Base-by-base conservation (phyloP, 768 basidiomycete genomes). In the Mycena polygramma region DNA sequence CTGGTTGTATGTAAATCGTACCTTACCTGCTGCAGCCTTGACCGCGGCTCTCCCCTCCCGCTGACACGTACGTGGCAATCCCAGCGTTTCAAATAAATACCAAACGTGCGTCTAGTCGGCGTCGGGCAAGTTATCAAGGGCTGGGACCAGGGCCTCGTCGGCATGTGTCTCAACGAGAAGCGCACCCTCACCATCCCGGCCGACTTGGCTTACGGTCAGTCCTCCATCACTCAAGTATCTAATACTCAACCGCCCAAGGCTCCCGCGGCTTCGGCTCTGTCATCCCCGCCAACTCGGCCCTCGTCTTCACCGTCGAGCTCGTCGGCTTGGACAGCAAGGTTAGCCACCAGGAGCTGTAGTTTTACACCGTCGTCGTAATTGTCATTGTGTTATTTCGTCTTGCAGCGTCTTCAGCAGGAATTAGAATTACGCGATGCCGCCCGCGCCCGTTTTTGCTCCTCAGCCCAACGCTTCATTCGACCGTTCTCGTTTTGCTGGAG, bases 81-180 rank as follows among this genome's bases (percentile, higher is more conserved):
- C 1, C 9, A 45, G 14, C 11, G 68, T 59, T 17, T 26, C 10
- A 37, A 30, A 7, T 46, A 11, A 53, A 45, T 20, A 36, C 68
- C 14, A 48, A 10, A 60, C 20, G 52, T 36, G 45, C 62, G 11
- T 41, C 7, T 52, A 95, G 94, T 96, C 37, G 94, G 94, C 58
- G 80, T 85, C 48, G 92, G 92, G 13, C 93, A 94, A 75, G 94
- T 96, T 60, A 96, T 96, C 78, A 85, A 85, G 73, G 94, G 94
- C 20, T 96, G 94, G 94, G 94, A 96, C 73, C 81, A 93, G 49
- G 94, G 94, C 74, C 89, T 96, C 57, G 66, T 87, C 46, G 93
- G 92, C 63, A 96, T 97, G 91, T 97, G 96, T 78, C 77, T 95
- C 46, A 84, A 88, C 69, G 96, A 98, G 84, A 96, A 94, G 85